These are phyloP conservation scores for Citrus medica DNA, from an alignment of 345 rosid genomes.

Conservation along the genomic window DNA sequence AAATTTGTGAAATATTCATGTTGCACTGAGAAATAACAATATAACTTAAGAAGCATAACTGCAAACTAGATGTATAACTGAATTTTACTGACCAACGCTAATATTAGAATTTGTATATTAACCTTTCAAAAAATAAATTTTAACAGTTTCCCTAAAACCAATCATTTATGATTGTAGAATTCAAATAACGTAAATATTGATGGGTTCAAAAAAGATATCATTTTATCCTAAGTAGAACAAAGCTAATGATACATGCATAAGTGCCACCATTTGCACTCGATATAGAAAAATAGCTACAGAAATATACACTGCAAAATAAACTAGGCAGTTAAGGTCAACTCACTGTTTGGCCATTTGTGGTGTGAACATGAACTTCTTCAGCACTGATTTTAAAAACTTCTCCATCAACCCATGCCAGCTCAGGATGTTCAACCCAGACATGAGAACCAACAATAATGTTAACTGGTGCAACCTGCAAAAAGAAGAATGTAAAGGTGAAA, in stretches of 20 bases:
- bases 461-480: conserved; percentile 69
- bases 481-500: background rate
- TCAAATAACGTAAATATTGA: conserved; percentile 1
- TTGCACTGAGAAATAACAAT: conserved; percentile 15
- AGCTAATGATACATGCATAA: background rate
- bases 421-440: conserved; percentile 93
- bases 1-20: background rate
- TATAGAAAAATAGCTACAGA: background rate
- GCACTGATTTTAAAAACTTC: conserved; percentile 75
- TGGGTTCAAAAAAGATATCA: conserved; percentile 2
- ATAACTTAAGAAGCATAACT: conserved; percentile 3
- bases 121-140: background rate
- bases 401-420: conserved; percentile 87
- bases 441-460: conserved; percentile 95
- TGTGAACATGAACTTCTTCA: conserved; percentile 67
- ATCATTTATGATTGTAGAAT: background rate
- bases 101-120: background rate
- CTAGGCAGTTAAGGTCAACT: conserved; percentile 30
- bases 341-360: conserved; percentile 70
- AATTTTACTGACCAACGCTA: conserved; percentile 3
- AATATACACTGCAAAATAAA: conserved; percentile 8
- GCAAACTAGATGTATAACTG: conserved; percentile 2
- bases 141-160: conserved; percentile 1
- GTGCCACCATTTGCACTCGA: conserved; percentile 9
- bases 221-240: conserved; percentile 3